Conservation (phyloP, 192 early-diverging fungal genomes). For the Gigaspora rosea region DNA sequence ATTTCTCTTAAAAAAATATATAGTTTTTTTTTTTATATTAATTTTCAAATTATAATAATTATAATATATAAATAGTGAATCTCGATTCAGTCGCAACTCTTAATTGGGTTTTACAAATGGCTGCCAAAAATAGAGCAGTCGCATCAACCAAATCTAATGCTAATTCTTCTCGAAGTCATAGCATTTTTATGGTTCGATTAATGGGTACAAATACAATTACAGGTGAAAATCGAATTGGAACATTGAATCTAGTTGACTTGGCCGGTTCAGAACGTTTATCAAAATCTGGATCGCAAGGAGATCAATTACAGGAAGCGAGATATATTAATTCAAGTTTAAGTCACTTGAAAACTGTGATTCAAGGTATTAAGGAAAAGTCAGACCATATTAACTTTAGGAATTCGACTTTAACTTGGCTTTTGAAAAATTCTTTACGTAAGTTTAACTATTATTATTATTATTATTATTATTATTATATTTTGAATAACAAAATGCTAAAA, state of each 20-base stretch:
- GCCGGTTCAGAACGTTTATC: conserved; percentile 52
- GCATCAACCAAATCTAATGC: no score
- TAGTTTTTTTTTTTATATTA: no score
- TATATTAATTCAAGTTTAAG: conserved; percentile 94
- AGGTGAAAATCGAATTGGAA: conserved; percentile 70
- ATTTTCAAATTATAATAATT: no score
- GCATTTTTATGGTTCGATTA: conserved; percentile 86
- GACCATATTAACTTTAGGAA: conserved; percentile 91
- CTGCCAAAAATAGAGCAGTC: no score
- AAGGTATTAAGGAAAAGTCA: conserved; percentile 69
- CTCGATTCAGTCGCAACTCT: no score
- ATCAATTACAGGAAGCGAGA: conserved; percentile 88
- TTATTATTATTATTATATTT: no score
- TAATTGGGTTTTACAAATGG: no score
- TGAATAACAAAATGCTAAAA: no score
- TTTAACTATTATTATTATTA: neutral
- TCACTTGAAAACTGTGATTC: conserved; percentile 88
- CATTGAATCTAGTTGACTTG: conserved; percentile 92
- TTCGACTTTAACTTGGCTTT: conserved; percentile 75
- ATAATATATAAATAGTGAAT: no score
- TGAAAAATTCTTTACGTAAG: conserved; percentile 51
- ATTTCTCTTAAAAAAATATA: no score
- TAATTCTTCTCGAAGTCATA: conserved; percentile 64
- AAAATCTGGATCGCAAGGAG: conserved; percentile 48
- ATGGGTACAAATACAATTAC: conserved; percentile 75